Base-by-base conservation (phyloP, 768 basidiomycete genomes). In the Leccinellum luteum region DNA sequence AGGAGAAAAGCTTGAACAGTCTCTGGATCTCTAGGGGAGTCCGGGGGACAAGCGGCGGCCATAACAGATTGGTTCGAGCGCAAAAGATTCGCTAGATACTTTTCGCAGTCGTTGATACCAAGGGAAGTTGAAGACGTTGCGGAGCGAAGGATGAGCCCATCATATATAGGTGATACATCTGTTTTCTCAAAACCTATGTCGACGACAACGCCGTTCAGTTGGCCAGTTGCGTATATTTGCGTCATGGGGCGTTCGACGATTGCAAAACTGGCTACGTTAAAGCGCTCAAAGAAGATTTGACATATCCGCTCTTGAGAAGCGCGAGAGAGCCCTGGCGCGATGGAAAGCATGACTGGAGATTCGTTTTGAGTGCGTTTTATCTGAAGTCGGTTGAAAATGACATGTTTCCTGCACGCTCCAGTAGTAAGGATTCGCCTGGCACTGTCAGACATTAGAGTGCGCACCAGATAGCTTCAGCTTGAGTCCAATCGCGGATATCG, bases 401-500 rank as follows among this genome's bases (percentile, higher is more conserved):
- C 74, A 64, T 95, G 78, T 76, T 94, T 94, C 90, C 93, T 95
- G 74, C 32, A 53, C 34, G 48, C 27, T 28, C 59, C 21, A 17
- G 51, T 28, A 54, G 49, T 55, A 48, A 61, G 47, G 51, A 48
- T 59, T 31, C 49, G 48, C n/a, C n/a, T 21, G 23, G 34, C 38
- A 53, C 12, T n/a, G 52, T 35, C 30, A n/a, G 32, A 47, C n/a
- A 30, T 52, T 4, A n/a, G n/a, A 51, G 21, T 53, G 49, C 50
- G 51, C 69, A 94, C 94, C 93, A 93, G 52, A 97, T 77, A 0
- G 92, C 94, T 70, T 96, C 94, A 17, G 91, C 89, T 62, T 92
- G 92, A 19, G 77, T 80, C 85, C 87, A 96, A 67, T 95, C 89
- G 15, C 74, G 78, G 56, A 95, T 76, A 63, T 84, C 81, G 3